Conservation (phyloP, 306 rosid genomes). For the Castanospermum australe region DNA sequence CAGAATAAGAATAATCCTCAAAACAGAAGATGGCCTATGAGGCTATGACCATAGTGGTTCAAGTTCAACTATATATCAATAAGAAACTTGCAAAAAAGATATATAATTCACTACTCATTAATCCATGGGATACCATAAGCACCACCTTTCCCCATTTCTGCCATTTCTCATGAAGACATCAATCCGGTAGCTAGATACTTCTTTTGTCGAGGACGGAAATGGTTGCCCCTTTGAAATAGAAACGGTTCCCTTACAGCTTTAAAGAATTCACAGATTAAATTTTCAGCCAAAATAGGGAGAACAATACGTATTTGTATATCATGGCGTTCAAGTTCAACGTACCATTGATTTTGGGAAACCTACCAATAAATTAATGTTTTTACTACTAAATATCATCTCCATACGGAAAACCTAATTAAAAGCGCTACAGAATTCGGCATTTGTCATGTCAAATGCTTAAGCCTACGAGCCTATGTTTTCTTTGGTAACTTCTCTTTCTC, state of each 20-base stretch:
- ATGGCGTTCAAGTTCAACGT: neutral
- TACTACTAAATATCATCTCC: neutral
- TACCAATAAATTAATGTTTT: neutral
- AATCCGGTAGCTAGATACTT: neutral
- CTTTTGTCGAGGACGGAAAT: neutral
- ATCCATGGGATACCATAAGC: neutral
- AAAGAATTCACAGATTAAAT: neutral
- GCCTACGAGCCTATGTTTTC: neutral
- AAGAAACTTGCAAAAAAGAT: neutral
- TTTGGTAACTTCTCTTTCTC: neutral
- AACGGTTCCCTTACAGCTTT: neutral
- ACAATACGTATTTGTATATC: no score
- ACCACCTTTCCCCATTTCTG: neutral
- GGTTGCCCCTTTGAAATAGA: neutral
- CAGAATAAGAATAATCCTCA: neutral
- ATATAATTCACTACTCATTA: neutral
- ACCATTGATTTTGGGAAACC: neutral
- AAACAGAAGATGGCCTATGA: neutral
- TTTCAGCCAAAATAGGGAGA: neutral
- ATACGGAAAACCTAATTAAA: neutral
- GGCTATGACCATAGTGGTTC: neutral
- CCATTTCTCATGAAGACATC: neutral
- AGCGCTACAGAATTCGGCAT: neutral
- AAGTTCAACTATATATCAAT: neutral
- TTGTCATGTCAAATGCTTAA: neutral